Base-by-base conservation (phyloP, 2,329 filamentous ascomycete species). In the Elsinoe arachidis region DNA sequence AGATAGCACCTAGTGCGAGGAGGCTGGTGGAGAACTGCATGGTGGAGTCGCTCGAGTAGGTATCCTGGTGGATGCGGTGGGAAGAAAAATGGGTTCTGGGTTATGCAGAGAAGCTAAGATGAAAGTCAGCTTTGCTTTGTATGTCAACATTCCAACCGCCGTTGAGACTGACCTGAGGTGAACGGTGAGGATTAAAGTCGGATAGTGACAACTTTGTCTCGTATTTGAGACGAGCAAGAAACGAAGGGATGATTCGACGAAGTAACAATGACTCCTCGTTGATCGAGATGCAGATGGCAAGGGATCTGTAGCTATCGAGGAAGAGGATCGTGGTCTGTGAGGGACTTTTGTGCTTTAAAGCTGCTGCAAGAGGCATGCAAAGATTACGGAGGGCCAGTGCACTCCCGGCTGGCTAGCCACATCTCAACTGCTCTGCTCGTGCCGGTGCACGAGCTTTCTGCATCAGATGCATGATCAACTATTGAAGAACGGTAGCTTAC, bases 1-100 rank as follows among this genome's bases (percentile, higher is more conserved):
- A 78, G 71, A 84, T 65, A 62, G 81, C 63, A 65, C 69, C 59
- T 53, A 68, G 44, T 62, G 83, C 78, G 70, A 84, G 65, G 60
- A 80, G 63, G 59, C 77, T 73, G 64, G 74, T 37, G n/a, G 47
- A 58, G 63, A 70, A 69, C 68, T 69, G 75, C 75, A 78, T 78
- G 55, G 37, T 72, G 68, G 17, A 14, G 19, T 46, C 14, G 19
- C 6, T 46, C 26, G 21, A 55, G 55, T 19, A 30, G n/a, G 23
- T 34, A 15, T 11, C 34, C 26, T 49, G 21, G 41, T 37, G n/a
- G 33, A 15, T 37, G 39, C n/a, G 26, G 33, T 54, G 34, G 17
- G 26, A 39, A 54, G 21, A 37, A n/a, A 49, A 41, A 37, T 15
- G 41, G 21, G 54, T 38, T 41, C 33, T 49, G 26, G 37, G 19